Conservation (phyloP, 371 early-diverging fungal genomes). For the Quaeritorhiza haematococci region DNA sequence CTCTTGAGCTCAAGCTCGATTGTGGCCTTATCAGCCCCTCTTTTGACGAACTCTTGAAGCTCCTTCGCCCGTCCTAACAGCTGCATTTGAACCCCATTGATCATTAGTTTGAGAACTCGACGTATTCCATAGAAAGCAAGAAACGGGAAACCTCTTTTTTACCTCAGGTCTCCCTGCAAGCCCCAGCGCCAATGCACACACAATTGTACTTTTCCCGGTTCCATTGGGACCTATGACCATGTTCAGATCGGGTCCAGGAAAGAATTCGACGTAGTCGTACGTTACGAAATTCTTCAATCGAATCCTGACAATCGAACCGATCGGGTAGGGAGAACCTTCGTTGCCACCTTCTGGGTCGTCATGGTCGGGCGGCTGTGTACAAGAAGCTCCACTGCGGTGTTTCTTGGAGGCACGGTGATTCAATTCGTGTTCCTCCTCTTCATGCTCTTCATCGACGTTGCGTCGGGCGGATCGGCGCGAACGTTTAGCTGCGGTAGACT, state of each 20-base stretch:
- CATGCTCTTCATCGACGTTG: conserved; percentile 22
- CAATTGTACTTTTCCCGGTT: conserved; percentile 97
- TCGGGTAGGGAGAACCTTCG: background rate
- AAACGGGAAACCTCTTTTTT: background rate
- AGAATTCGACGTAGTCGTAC: conserved; percentile 78
- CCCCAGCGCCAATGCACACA: conserved; percentile 95
- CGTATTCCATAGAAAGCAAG: background rate
- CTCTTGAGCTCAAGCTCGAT: conserved; percentile 77
- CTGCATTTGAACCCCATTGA: conserved; percentile 24
- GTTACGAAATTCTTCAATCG: conserved; percentile 85
- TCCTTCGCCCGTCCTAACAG: conserved; percentile 83
- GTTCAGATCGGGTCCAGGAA: conserved; percentile 89
- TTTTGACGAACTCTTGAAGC: conserved; percentile 85
- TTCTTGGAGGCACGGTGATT: too few species aligned
- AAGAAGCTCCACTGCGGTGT: too few species aligned
- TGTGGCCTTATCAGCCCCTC: conserved; percentile 71
- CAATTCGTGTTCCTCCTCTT: background rate
- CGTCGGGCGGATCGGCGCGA: too few species aligned
- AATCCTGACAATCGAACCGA: conserved; percentile 75
- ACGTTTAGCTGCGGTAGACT: too few species aligned
- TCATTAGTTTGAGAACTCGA: background rate
- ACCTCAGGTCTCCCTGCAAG: conserved; percentile 86
- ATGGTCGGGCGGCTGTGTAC: conserved; percentile 6
- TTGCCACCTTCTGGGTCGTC: background rate
- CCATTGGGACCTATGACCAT: conserved; percentile 98